Evolutionary conservation across 352 stramenopile species (phyloP), one percentile per base, ranked within the genome.

Genomic region (Phytopythium kandeliae): DNA sequence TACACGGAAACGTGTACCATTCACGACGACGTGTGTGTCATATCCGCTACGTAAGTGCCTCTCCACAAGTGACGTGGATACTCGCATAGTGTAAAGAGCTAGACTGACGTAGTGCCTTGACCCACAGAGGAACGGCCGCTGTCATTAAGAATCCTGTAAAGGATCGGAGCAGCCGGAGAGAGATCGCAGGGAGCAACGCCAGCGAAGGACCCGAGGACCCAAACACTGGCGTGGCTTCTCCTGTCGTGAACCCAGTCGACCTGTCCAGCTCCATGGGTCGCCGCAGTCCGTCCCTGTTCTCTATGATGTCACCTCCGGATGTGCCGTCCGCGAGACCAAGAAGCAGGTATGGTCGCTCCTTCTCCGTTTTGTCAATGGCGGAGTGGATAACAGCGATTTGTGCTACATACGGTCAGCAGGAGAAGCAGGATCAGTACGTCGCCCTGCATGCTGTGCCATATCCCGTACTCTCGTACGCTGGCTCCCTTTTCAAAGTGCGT

Each of bases 1-100:
- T 99, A 99, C 60, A 86, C 79, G 1, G 96, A 99, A 67, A 93
- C 91, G 2, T 98, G 89, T 24, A 98, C 92, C 0, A 98, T 99
- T 65, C 86, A 98, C 56, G 95, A 98, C 48, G 96, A 99, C 66
- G 86, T 95, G 0, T 97, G 93, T 56, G 88, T 99, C n/a, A 85
- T 99, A 41, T 98, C 95, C 5, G 96, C 96, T 30, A 98, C 94
- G 57, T 92, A 71, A 47, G 77, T 43, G 19, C 4, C 31, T 41
- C 24, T 58, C 22, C 24, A 26, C n/a, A 26, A 8, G 13, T 21
- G 35, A 31, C 19, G 12, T 35, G 3, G 33, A 24, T 17, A 37
- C 28, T 31, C 28, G 28, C 28, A 31, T 48, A 24, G 38, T 2
- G 2, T 30, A 12, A 24, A 34, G 33, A 24, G 10, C 44, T 30